These are phyloP conservation scores for Raffaelea ambrosiae DNA, from an alignment of 2,329 filamentous ascomycete species.

Conservation along the genomic window DNA sequence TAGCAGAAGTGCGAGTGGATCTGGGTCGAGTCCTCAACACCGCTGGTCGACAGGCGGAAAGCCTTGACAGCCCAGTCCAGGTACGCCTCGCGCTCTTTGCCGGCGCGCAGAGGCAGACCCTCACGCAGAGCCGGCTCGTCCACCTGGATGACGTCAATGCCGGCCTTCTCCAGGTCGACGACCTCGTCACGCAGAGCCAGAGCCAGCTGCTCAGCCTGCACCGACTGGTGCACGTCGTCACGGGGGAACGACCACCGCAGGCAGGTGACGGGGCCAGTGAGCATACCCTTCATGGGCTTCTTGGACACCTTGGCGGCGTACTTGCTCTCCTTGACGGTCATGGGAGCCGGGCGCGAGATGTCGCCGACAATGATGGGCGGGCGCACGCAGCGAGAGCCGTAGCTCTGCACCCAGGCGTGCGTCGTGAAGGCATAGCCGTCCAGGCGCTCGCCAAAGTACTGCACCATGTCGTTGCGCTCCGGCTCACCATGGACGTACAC, in stretches of 20 bases:
- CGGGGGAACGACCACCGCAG: constrained; percentile 99
- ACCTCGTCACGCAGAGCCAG: constrained; percentile 98
- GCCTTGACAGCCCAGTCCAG: constrained; percentile 95
- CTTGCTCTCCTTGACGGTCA: constrained; percentile 99
- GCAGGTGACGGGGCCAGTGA: constrained; percentile 98
- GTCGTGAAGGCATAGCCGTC: constrained; percentile 98
- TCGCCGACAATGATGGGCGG: constrained; percentile 98
- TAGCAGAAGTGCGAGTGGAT: constrained; percentile 99
- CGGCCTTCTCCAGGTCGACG: constrained; percentile 92
- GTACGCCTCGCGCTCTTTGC: constrained; percentile 94
- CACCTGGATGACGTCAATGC: constrained; percentile 96
- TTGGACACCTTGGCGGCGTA: constrained; percentile 92
- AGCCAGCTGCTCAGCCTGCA: constrained; percentile 97
- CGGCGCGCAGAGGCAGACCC: constrained; percentile 91
- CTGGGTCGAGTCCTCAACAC: constrained; percentile 92
- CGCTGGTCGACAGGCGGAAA: constrained; percentile 91
- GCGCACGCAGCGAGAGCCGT: constrained; percentile 96
- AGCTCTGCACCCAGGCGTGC: constrained; percentile 95
- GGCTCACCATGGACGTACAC: constrained; percentile 98
- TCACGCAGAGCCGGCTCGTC: constrained; percentile 99
- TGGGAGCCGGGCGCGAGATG: constrained; percentile 90
- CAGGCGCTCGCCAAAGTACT: constrained; percentile 98
- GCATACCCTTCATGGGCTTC: constrained; percentile 99
- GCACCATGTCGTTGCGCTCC: constrained; percentile 99
- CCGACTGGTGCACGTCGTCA: constrained; percentile 98